Evolutionary conservation across 768 basidiomycete species (phyloP), one percentile per base, ranked within the genome.

Genomic region (Russula sp.): DNA sequence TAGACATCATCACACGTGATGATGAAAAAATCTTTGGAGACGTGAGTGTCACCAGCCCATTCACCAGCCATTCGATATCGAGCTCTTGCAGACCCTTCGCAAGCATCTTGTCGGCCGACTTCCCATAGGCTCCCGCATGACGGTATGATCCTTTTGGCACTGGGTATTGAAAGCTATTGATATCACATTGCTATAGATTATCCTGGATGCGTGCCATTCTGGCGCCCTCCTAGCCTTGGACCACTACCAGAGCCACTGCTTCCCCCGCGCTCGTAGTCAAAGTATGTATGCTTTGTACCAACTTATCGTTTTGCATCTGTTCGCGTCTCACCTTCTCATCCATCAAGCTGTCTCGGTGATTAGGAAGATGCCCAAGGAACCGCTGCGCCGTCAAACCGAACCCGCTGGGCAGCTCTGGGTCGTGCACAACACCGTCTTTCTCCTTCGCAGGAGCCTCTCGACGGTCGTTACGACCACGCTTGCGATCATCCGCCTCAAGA

Each of bases 141-240:
- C 59, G 0, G 68, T 65, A 18, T 36, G 64, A 5, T 13, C 25
- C 14, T n/a, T 32, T 8, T 38, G 34, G 25, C 5, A 10, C 29
- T n/a, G 13, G 6, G 25, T 1, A 16, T 38, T 32, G 20, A 7
- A 7, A 38, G 22, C 18, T 29, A 1, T 8, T 45, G 18, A 34
- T 34, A 43, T 58, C 32, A n/a, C 35, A 6, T 7, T n/a, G 25
- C 22, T 45, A 3, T 52, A 69, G 67, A 67, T 64, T 8, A 63
- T 68, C 52, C 39, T 67, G 11, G 69, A 69, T 41, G 49, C 69
- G 1, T 69, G 69, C 42, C 64, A 68, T 55, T 68, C 67, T 0
- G 67, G 69, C 3, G 60, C 67, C 0, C 32, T 69, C 14, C 56
- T 69, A 0, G 67, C 65, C 36, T 52, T 69, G 48, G 50, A 53